Base-by-base conservation (phyloP, 768 basidiomycete genomes). In the Strobilomyces dryophilus region DNA sequence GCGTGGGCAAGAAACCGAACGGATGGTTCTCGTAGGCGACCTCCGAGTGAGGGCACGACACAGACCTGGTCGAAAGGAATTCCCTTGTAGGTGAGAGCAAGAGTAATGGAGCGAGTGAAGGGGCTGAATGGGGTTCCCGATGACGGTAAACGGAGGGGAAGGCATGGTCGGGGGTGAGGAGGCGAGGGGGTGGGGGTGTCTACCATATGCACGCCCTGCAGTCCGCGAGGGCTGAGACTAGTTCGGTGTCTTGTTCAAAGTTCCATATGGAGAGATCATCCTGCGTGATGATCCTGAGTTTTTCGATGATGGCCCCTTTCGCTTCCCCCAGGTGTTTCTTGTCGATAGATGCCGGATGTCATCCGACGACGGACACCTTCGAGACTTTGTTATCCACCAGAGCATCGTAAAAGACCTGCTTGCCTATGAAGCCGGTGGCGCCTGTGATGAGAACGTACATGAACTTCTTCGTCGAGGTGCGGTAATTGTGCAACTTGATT, bases 111-210 rank as follows among this genome's bases (percentile, higher is more conserved):
- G 17, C 68, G 68, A 8, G 68, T 69, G 40, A 67, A 69, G 1
- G 69, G 71, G 46, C 69, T 71, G 39, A 60, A 69, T 14, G 68
- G 69, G 0, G 68, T 69, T 18, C 68, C n/a, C 68, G 31, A 69
- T 58, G 58, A 69, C 41, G 15, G 68, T 69, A 42, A 61, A 65
- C 17, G 44, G 54, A 49, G 57, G 58, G 17, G 55, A 50, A 9
- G 49, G 15, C 66, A 70, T 66, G 42, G 41, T 12, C 20, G 18
- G 1, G 27, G 32, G 35, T 35, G 12, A 15, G 7, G 31, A 31
- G 29, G 20, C 4, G 27, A 21, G 14, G n/a, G n/a, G 24, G 24
- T n/a, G n/a, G n/a, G n/a, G 8, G 5, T 18, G n/a, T 54, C 6
- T 50, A 66, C 62, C 65, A 66, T 47, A 66, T 58, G 32, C 65